Base-by-base conservation (phyloP, 352 stramenopile species). In the Pythium utonaiense region DNA sequence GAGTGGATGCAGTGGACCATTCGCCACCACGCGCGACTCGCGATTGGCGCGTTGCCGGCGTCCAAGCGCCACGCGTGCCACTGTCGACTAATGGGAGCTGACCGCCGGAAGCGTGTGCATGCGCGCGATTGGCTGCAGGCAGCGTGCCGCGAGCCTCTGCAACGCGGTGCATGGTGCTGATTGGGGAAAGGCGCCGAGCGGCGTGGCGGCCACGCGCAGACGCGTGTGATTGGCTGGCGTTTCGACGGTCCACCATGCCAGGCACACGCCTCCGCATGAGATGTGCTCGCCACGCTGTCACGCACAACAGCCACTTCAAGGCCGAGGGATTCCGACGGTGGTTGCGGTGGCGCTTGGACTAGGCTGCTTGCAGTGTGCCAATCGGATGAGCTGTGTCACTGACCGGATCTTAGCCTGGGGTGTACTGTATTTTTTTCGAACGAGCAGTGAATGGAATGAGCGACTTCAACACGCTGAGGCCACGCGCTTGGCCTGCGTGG, bases 171-270 rank as follows among this genome's bases (percentile, higher is more conserved):
- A 19, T 25, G 6, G 1, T 51, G 21, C 8, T 51, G 42, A 51
- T 44, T 44, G 36, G 36, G 9, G 36, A 44, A 44, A 44, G 36
- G 36, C 36, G 36, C 4, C 36, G 22, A 9, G 14, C 36, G 2
- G 14, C 8, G 3, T n/a, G 4, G 12, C 3, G 3, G 14, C 36
- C 19, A 8, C 16, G 21, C 27, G 28, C 9, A 9, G 53, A 38
- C 53, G 52, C 53, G 53, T 40, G 47, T 63, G 56, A 63, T 63
- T 63, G 56, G 56, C 56, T 63, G 25, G 34, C 24, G n/a, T 54
- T 54, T 54, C 28, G 48, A 54, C 27, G 48, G 48, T 54, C 16
- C 48, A 34, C 25, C 28, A 48, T 8, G 4, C 16, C 0, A 10
- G n/a, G 36, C 31, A 57, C 27, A 48, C n/a, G 33, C 25, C 30